Evolutionary conservation across 106 monocot genomes (phyloP).

Genomic region (Dioscorea dumetorum): DNA sequence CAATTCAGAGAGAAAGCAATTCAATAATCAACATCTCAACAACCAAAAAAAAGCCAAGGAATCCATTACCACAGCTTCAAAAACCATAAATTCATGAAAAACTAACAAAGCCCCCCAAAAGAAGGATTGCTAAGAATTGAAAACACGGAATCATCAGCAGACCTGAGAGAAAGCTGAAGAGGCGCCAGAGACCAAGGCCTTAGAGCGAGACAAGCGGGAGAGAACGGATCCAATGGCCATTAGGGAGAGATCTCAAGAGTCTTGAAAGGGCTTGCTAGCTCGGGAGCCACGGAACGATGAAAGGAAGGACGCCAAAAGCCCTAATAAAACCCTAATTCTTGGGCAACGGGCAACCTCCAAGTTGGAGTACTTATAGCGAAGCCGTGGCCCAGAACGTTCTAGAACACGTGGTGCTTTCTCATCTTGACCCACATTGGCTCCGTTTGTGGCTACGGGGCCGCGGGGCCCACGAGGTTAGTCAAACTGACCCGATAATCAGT

Average conservation of each 20-base stretch:
- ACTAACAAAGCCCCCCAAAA: neutral
- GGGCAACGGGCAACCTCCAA: neutral
- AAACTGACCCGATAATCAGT: too few species aligned
- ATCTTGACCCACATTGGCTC: too few species aligned
- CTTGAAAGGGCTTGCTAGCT: neutral
- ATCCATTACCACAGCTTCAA: neutral
- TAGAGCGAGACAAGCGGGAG: conserved; percentile 40
- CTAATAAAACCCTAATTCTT: conserved; percentile 1
- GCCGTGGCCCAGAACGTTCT: too few species aligned
- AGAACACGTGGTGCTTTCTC: too few species aligned
- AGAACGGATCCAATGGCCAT: conserved; percentile 40
- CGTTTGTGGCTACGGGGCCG: too few species aligned
- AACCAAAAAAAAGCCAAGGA: neutral
- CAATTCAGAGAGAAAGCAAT: neutral
- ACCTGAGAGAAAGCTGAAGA: conserved; percentile 30
- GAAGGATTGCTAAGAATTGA: neutral
- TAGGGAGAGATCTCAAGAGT: neutral
- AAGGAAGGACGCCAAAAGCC: neutral
- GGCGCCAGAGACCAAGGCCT: conserved; percentile 10
- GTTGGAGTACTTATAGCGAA: too few species aligned
- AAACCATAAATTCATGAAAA: neutral
- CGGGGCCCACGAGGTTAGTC: too few species aligned
- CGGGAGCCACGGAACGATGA: neutral
- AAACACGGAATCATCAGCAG: neutral
- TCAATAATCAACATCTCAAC: neutral